Conservation (phyloP, 2,329 filamentous ascomycete genomes). For the Ophiognomonia clavigignenti-juglandacearum region DNA sequence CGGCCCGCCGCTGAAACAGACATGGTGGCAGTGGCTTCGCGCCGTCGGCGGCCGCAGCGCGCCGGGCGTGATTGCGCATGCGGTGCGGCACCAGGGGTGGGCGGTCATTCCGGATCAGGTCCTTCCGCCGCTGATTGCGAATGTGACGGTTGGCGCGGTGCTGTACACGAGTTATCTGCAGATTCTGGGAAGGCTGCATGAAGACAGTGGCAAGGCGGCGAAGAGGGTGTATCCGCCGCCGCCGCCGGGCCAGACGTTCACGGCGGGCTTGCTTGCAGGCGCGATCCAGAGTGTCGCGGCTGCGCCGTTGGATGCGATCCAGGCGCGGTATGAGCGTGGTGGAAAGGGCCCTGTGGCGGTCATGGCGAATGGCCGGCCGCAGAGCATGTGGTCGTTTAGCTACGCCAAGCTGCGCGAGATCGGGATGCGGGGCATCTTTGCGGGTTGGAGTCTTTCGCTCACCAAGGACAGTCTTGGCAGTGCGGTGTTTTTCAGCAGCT, state of each 20-base stretch:
- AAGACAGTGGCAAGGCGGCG: slow-evolving; percentile 50
- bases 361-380: slow-evolving; percentile 33
- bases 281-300: slow-evolving; percentile 66
- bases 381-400: slow-evolving; percentile 71
- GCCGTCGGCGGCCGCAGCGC: slow-evolving; percentile 47
- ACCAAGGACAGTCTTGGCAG: slow-evolving; percentile 66
- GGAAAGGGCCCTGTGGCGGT: slow-evolving; percentile 28
- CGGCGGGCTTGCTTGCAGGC: slow-evolving; percentile 66
- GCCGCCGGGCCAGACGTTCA: slow-evolving; percentile 56
- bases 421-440: slow-evolving; percentile 66
- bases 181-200: slow-evolving; percentile 60
- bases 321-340: slow-evolving; percentile 59
- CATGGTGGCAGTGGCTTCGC: slow-evolving; percentile 43
- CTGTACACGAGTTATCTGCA: slow-evolving; percentile 74
- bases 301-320: slow-evolving; percentile 70
- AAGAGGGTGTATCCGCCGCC: slow-evolving; percentile 69
- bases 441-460: slow-evolving; percentile 65
- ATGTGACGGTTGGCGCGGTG: slow-evolving; percentile 68
- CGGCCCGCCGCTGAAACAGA: slow-evolving; percentile 12
- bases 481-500: slow-evolving; percentile 68
- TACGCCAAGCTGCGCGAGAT: slow-evolving; percentile 65
- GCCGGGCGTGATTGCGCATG: slow-evolving; percentile 63
- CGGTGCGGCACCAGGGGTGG: slow-evolving; percentile 68
- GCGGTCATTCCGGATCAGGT: slow-evolving; percentile 69
- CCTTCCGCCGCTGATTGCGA: slow-evolving; percentile 70